Evolutionary conservation across 192 early-diverging fungal genomes (phyloP).

Genomic region (Linnemannia zychae): DNA sequence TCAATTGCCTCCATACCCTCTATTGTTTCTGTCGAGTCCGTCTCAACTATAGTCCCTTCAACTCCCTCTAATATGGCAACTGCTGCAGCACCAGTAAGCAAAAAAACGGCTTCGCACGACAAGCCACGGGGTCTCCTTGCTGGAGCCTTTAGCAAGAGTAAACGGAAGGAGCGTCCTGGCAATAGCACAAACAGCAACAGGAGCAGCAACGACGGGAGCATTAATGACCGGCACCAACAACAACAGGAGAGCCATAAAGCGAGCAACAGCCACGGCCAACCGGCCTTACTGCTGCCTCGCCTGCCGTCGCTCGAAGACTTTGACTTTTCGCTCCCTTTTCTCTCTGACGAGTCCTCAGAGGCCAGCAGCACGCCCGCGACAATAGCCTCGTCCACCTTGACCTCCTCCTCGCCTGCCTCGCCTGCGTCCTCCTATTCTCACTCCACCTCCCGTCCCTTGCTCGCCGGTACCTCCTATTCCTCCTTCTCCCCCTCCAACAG

Average conservation of each 20-base stretch:
- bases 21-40: slow-evolving; percentile 15
- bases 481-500: slow-evolving; percentile 28
- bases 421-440: slow-evolving; percentile 11
- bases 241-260: slow-evolving; percentile 9
- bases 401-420: slow-evolving; percentile 2
- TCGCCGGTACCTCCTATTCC: slow-evolving; percentile 13
- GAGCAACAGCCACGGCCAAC: neutral
- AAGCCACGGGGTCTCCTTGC: neutral
- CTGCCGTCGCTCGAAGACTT: slow-evolving; percentile 40
- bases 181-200: slow-evolving; percentile 19
- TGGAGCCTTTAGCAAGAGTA: neutral
- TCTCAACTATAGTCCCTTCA: slow-evolving; percentile 24
- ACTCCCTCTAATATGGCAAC: neutral
- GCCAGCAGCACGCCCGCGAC: slow-evolving; percentile 10
- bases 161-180: slow-evolving; percentile 16
- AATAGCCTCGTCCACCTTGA: neutral
- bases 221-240: neutral
- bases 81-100: neutral
- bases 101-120: neutral
- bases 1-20: slow-evolving; percentile 41
- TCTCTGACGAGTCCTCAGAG: slow-evolving; percentile 15
- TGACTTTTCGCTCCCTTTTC: slow-evolving; percentile 41
- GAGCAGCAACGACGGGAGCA: slow-evolving; percentile 10
- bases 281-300: slow-evolving; percentile 11
- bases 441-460: slow-evolving; percentile 6